Conservation (phyloP, 2,329 filamentous ascomycete species). For the Scedosporium apiospermum region DNA sequence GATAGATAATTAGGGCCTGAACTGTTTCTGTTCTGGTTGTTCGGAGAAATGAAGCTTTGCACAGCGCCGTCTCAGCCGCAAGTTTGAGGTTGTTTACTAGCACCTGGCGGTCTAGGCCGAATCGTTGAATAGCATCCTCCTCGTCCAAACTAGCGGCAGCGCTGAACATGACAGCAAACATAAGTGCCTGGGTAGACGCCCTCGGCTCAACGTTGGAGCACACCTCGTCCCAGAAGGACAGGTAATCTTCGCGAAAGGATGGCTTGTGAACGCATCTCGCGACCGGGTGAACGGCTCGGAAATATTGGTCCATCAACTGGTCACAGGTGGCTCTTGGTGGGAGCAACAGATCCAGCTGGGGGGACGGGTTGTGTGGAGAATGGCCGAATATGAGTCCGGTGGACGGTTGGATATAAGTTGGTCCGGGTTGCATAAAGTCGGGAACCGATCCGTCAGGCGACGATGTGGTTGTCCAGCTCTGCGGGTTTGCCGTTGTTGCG, state of each 20-base stretch:
- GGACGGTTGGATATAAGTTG: conserved; percentile 57
- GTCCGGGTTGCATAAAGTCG: conserved; percentile 53
- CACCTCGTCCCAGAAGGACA: conserved; percentile 55
- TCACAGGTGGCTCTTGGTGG: conserved; percentile 50
- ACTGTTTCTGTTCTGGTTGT: conserved; percentile 62
- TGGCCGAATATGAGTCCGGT: conserved; percentile 59
- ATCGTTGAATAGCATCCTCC: conserved; percentile 36
- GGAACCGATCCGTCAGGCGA: conserved; percentile 19
- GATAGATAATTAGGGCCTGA: conserved; percentile 68
- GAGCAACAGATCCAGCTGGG: conserved; percentile 49
- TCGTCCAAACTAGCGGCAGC: conserved; percentile 58
- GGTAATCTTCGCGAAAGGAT: conserved; percentile 56
- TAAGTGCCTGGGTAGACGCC: conserved; percentile 54
- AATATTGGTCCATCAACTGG: conserved; percentile 57
- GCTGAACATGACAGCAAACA: conserved; percentile 62
- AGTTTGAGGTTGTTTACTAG: conserved; percentile 55
- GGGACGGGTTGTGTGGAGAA: conserved; percentile 29
- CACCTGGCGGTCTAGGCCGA: conserved; percentile 42
- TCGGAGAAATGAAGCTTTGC: conserved; percentile 60
- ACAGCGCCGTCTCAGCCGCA: conserved; percentile 57
- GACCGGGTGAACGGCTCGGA: conserved; percentile 57
- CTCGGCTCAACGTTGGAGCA: conserved; percentile 50
- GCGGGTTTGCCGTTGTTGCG: background rate
- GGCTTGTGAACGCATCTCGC: conserved; percentile 59
- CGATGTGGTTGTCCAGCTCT: background rate